Evolutionary conservation across 768 basidiomycete genomes (phyloP).

Genomic region (Agaricus sinodeliciosus): DNA sequence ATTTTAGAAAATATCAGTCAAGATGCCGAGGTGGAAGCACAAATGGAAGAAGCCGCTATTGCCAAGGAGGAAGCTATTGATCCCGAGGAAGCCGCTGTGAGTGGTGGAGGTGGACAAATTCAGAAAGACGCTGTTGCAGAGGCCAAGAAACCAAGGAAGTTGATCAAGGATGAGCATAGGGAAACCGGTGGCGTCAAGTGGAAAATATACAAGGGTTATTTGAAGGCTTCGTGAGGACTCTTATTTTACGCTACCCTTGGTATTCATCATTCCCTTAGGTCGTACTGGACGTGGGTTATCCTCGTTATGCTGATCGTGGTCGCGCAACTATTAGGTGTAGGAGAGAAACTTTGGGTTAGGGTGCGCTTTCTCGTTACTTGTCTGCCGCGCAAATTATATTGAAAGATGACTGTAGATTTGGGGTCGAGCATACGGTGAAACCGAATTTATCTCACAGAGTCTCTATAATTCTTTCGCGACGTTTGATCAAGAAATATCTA

Average conservation of each 20-base stretch:
- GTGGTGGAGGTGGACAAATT: slow-evolving; percentile 17
- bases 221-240: slow-evolving; percentile 59
- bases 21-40: slow-evolving; percentile 42
- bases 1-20: slow-evolving; percentile 53
- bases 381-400: not conserved
- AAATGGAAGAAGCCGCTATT: slow-evolving; percentile 36
- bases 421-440: slow-evolving; percentile 52
- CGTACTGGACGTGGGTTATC: slow-evolving; percentile 63
- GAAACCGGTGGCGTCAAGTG: slow-evolving; percentile 81
- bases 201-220: slow-evolving; percentile 59
- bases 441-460: slow-evolving; percentile 11
- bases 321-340: slow-evolving; percentile 44
- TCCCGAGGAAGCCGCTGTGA: not conserved
- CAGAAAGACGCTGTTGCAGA: slow-evolving; percentile 22
- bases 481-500: slow-evolving; percentile 29
- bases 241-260: not conserved
- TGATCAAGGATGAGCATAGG: slow-evolving; percentile 77
- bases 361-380: slow-evolving; percentile 20
- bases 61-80: slow-evolving; percentile 20
- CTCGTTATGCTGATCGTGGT: slow-evolving; percentile 42
- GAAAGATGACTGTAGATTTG: slow-evolving; percentile 37
- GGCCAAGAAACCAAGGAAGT: slow-evolving; percentile 60
- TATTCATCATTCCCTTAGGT: slow-evolving; percentile 25
- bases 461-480: slow-evolving; percentile 29
- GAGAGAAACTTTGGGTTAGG: slow-evolving; percentile 74